phyloP scores from a whole-genome alignment of 1,284 basidiomycete genomes.

The Wallemia ichthyophaga region DNA sequence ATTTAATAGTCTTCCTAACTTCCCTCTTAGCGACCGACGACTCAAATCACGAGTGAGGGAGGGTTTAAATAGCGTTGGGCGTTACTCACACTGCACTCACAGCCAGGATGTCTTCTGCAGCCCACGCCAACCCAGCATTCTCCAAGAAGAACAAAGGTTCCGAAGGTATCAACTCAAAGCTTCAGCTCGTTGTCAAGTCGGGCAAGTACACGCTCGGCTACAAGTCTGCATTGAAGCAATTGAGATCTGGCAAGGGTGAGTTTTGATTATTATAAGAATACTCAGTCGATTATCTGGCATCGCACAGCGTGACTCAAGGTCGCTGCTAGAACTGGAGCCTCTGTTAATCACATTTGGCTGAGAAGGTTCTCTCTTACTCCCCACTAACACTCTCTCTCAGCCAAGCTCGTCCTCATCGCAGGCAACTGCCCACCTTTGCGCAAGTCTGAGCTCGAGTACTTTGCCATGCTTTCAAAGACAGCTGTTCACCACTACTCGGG shows the following conservation, averaged over 20 bases:
- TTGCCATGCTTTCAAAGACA: constrained; percentile 98
- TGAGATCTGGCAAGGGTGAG: constrained; percentile 92
- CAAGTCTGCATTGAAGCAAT: constrained; percentile 92
- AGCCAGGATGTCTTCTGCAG: not conserved
- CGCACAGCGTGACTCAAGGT: constrained; percentile 15
- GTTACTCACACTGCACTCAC: too few species aligned
- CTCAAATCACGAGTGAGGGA: too few species aligned
- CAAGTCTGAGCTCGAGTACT: constrained; percentile 99
- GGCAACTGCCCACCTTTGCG: constrained; percentile 97
- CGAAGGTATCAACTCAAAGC: constrained; percentile 82
- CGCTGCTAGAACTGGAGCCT: constrained; percentile 56
- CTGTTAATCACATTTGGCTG: constrained; percentile 37
- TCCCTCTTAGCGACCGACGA: too few species aligned
- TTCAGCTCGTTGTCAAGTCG: constrained; percentile 95
- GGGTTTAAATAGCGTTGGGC: too few species aligned
- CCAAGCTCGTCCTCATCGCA: constrained; percentile 95
- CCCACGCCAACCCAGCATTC: constrained; percentile 37
- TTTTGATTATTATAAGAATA: constrained; percentile 9
- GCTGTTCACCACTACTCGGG: constrained; percentile 88
- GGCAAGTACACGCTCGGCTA: constrained; percentile 68
- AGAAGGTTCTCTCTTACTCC: constrained; percentile 60
- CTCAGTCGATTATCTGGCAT: constrained; percentile 10
- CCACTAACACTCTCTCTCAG: constrained; percentile 20
- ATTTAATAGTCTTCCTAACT: too few species aligned
- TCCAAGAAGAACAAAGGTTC: constrained; percentile 76